Evolutionary conservation across 345 rosid genomes (phyloP).

Genomic region (Populus nigra): DNA sequence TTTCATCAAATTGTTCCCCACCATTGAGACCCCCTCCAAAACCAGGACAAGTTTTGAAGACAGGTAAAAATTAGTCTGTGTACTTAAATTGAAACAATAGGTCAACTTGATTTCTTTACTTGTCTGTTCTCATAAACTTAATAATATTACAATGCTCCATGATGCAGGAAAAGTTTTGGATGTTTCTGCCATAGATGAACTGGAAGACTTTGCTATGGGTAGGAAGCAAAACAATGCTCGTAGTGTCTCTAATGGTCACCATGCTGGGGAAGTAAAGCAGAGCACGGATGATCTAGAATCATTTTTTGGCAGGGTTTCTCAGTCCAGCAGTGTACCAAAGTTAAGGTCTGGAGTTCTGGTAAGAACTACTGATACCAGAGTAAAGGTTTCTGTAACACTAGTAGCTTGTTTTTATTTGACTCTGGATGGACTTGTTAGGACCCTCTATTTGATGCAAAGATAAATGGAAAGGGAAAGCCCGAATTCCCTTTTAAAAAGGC

Average conservation of each 20-base stretch:
- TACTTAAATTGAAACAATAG: slow-evolving; percentile 13
- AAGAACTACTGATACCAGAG: slow-evolving; percentile 29
- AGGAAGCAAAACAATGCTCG: slow-evolving; percentile 36
- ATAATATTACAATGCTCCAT: slow-evolving; percentile 20
- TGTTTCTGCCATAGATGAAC: slow-evolving; percentile 62
- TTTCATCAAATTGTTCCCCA: slow-evolving; percentile 32
- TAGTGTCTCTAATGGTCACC: slow-evolving; percentile 22
- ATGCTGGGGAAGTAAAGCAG: slow-evolving; percentile 6
- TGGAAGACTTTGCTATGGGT: slow-evolving; percentile 72
- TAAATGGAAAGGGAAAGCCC: slow-evolving; percentile 34
- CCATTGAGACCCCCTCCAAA: slow-evolving; percentile 66
- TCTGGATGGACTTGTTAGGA: slow-evolving; percentile 28
- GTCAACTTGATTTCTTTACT: slow-evolving; percentile 1
- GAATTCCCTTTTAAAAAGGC: slow-evolving; percentile 39
- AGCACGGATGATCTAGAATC: slow-evolving; percentile 65
- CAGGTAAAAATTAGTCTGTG: slow-evolving; percentile 46
- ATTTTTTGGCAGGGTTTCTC: slow-evolving; percentile 44
- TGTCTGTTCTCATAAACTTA: slow-evolving; percentile 11
- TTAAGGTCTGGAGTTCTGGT: slow-evolving; percentile 54
- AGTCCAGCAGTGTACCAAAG: slow-evolving; percentile 77
- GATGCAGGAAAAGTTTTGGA: slow-evolving; percentile 48
- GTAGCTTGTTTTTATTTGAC: slow-evolving; percentile 13
- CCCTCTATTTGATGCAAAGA: slow-evolving; percentile 37
- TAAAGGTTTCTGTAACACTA: background rate
- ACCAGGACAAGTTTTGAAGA: slow-evolving; percentile 54